phyloP scores from a whole-genome alignment of 2,329 filamentous ascomycete species.

The Colletotrichum lindemuthianum region DNA sequence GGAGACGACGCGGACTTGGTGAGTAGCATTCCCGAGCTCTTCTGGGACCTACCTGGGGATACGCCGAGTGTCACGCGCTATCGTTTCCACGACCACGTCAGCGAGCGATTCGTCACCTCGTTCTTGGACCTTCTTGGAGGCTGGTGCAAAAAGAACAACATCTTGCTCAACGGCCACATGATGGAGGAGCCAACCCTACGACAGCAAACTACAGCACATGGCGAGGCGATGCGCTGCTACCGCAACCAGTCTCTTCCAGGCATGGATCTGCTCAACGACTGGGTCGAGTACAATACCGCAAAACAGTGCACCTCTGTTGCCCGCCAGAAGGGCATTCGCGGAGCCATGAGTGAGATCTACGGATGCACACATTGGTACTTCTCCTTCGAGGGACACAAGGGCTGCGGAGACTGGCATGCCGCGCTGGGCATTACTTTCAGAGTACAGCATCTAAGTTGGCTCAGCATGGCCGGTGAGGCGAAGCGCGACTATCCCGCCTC shows the following conservation, averaged over 20 bases:
- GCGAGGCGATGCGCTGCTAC: constrained; percentile 47
- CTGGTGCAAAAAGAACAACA: constrained; percentile 43
- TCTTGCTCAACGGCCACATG: constrained; percentile 45
- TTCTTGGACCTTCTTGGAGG: constrained; percentile 43
- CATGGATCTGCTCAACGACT: constrained; percentile 44
- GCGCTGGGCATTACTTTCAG: constrained; percentile 46
- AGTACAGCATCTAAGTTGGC: constrained; percentile 45
- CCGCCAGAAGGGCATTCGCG: constrained; percentile 42
- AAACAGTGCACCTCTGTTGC: constrained; percentile 45
- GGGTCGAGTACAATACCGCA: constrained; percentile 45
- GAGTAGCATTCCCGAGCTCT: constrained; percentile 40
- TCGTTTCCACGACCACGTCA: constrained; percentile 45
- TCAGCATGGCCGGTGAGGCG: constrained; percentile 46
- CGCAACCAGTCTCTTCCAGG: constrained; percentile 44
- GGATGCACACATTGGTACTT: constrained; percentile 46
- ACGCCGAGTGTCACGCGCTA: constrained; percentile 41
- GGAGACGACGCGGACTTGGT: constrained; percentile 38
- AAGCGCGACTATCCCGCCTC: constrained; percentile 46
- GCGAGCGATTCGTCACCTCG: constrained; percentile 44
- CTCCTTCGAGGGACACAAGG: constrained; percentile 46
- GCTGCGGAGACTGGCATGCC: constrained; percentile 47
- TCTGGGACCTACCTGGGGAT: constrained; percentile 44
- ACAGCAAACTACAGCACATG: constrained; percentile 44
- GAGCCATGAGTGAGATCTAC: constrained; percentile 44
- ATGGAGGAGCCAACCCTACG: constrained; percentile 46